A percentile compares a stretch with the other conserved stretches of the same genome.
Conservation (phyloP, 2,329 filamentous ascomycete genomes). For the Zopfia rhizophila region DNA sequence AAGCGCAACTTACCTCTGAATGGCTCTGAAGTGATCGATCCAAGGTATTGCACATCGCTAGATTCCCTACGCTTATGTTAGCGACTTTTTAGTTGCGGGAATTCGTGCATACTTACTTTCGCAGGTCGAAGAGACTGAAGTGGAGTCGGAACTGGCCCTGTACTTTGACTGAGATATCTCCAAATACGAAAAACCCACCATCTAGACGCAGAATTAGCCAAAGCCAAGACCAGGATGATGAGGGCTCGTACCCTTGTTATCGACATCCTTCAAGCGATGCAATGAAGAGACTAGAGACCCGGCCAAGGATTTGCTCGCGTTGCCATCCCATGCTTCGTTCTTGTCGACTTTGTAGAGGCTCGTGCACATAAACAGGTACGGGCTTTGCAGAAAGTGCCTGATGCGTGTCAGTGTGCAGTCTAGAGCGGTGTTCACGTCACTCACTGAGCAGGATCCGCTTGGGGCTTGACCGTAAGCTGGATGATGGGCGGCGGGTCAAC, state of each 20-base stretch:
- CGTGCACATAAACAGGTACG: conserved; percentile 71
- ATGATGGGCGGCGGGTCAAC: conserved; percentile 89
- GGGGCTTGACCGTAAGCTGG: conserved; percentile 68
- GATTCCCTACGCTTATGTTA: conserved; percentile 34
- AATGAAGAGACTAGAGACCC: conserved; percentile 83
- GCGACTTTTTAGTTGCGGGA: not conserved
- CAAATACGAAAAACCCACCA: conserved; percentile 90
- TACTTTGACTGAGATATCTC: conserved; percentile 81
- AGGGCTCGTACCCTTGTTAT: conserved; percentile 66
- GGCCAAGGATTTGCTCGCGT: conserved; percentile 64
- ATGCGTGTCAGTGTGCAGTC: conserved; percentile 19
- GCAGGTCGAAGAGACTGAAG: conserved; percentile 82
- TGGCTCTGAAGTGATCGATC: conserved; percentile 67
- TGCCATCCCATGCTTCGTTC: conserved; percentile 57
- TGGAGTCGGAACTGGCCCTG: conserved; percentile 78
- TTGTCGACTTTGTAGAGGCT: conserved; percentile 62
- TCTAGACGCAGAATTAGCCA: conserved; percentile 57
- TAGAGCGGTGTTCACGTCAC: conserved; percentile 36
- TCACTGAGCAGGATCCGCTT: conserved; percentile 68
- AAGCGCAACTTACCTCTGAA: conserved; percentile 71
- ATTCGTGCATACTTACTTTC: conserved; percentile 57
- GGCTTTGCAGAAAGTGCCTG: conserved; percentile 71
- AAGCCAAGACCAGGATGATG: not conserved
- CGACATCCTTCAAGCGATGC: conserved; percentile 81
- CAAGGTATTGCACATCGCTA: conserved; percentile 60